Evolutionary conservation across 441 rosid species (phyloP), one percentile per base, ranked within the genome.

Genomic region (Gossypium trilobum): DNA sequence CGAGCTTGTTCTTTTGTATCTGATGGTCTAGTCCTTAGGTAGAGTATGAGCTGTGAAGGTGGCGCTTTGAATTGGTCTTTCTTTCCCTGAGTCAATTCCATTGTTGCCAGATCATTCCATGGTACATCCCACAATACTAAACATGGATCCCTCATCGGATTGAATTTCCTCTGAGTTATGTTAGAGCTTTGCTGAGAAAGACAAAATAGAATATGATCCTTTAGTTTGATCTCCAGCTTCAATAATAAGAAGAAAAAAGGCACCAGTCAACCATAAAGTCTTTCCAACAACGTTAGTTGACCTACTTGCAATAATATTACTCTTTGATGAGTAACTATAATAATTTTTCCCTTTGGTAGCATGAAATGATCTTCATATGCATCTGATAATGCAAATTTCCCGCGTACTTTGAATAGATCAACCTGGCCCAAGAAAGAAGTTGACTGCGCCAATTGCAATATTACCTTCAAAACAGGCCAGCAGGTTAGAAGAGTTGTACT

Each of bases 361-460:
- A 89, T 71, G 76, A 88, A 95, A 61, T 95, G 98, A 85, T 88
- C 96, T 87, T 95, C 98, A 72, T 91, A 93, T 68, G 99, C 95
- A 82, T 95, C 99, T 42, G 98, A 82, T 51, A 90, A 81, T 78
- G 99, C 99, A 83, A 95, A 90, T 82, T 95, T 93, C 66, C 96
- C 99, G 13, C 98, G 97, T 17, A 89, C 92, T 87, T 91, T 93
- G 75, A 93, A 93, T 54, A 95, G 85, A 85, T 95, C 98, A 72
- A 95, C 99, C 87, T 92, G 97, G 77, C 97, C 88, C 23, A 95
- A 89, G 85, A 90, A 89, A 58, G 98, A 95, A 66, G 91, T 96
- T 13, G 96, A 95, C 83, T 95, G 98, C 56, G 98, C 98, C 83
- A 95, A 86, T 81, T 95, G 99, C 85, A 95, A 81, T 71, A 93